Percentiles rank a stretch among this genome's conserved stretches.
These are phyloP conservation scores for Phlebiopsis gigantea DNA, from an alignment of 768 basidiomycete genomes.

Conservation along the genomic window DNA sequence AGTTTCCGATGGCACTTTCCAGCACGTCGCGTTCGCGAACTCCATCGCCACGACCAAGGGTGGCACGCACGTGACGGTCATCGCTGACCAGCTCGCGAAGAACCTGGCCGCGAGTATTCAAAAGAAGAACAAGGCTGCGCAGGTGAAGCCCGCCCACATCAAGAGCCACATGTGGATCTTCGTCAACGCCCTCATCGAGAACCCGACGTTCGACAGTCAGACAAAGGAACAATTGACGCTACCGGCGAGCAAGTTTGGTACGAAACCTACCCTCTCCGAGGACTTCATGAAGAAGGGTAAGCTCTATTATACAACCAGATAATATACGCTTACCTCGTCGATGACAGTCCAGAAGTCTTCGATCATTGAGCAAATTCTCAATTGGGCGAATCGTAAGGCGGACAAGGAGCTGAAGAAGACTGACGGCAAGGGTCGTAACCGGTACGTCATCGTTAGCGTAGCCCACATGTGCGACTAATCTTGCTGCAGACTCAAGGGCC, in stretches of 20 bases:
- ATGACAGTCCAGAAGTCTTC: slow-evolving; percentile 75
- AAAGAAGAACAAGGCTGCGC: slow-evolving; percentile 98
- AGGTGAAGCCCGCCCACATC: slow-evolving; percentile 88
- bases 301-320: slow-evolving; percentile 12
- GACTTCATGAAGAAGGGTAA: slow-evolving; percentile 96
- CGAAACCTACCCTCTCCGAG: slow-evolving; percentile 77
- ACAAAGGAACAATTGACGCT: slow-evolving; percentile 95
- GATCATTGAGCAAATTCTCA: slow-evolving; percentile 87
- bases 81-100: slow-evolving; percentile 89
- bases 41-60: slow-evolving; percentile 96
- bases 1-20: slow-evolving; percentile 86
- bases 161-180: slow-evolving; percentile 99
- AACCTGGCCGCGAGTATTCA: slow-evolving; percentile 72
- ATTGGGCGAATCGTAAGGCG: slow-evolving; percentile 96
- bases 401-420: slow-evolving; percentile 96
- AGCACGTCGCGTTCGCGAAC: slow-evolving; percentile 97
- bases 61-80: slow-evolving; percentile 82
- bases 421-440: slow-evolving; percentile 81
- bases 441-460: slow-evolving; percentile 40
- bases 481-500: slow-evolving; percentile 67
- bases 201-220: slow-evolving; percentile 98
- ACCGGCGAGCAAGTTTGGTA: slow-evolving; percentile 83
- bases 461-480: neutral
- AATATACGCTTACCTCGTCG: neutral
- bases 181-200: slow-evolving; percentile 92